Percentiles rank a stretch among this genome's conserved stretches.
Evolutionary conservation across 2,329 filamentous ascomycete genomes (phyloP).

Genomic region (Lasiodiplodia hormozganensis): DNA sequence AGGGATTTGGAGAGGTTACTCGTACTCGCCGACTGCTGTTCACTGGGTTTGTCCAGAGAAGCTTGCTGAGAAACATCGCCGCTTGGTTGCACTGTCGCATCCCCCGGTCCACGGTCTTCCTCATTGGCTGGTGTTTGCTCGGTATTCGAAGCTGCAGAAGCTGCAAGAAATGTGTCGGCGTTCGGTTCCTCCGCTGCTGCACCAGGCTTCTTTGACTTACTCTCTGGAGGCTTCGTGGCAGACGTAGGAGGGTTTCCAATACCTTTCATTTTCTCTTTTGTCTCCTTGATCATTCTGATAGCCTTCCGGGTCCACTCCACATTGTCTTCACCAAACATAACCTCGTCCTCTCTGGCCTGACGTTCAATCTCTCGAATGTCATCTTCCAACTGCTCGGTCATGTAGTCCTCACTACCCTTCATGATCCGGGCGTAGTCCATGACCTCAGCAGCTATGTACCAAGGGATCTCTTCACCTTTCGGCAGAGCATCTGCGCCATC

Average conservation of each 20-base stretch:
- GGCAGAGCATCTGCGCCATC: conserved; percentile 77
- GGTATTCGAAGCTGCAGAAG: background rate
- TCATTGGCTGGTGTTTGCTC: background rate
- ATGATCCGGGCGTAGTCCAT: conserved; percentile 95
- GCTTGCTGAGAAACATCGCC: background rate
- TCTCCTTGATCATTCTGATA: conserved; percentile 73
- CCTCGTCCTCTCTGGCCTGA: conserved; percentile 87
- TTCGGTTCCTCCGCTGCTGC: background rate
- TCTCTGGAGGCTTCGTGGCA: conserved; percentile 58
- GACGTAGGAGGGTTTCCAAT: conserved; percentile 69
- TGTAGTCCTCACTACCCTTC: conserved; percentile 90
- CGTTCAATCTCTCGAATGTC: conserved; percentile 77
- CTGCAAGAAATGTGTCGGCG: background rate
- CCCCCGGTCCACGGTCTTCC: background rate
- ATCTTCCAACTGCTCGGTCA: conserved; percentile 77
- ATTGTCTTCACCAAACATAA: conserved; percentile 90
- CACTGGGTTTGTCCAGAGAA: background rate
- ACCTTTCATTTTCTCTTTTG: conserved; percentile 75
- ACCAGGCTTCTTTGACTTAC: conserved; percentile 55
- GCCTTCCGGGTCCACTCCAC: conserved; percentile 86
- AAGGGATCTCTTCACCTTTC: conserved; percentile 80
- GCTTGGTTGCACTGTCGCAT: background rate
- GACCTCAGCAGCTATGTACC: conserved; percentile 93
- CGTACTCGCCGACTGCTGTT: background rate
- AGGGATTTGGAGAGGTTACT: conserved; percentile 29